phyloP scores from a whole-genome alignment of 2,329 filamentous ascomycete species.

The Aspergillus clavatus region DNA sequence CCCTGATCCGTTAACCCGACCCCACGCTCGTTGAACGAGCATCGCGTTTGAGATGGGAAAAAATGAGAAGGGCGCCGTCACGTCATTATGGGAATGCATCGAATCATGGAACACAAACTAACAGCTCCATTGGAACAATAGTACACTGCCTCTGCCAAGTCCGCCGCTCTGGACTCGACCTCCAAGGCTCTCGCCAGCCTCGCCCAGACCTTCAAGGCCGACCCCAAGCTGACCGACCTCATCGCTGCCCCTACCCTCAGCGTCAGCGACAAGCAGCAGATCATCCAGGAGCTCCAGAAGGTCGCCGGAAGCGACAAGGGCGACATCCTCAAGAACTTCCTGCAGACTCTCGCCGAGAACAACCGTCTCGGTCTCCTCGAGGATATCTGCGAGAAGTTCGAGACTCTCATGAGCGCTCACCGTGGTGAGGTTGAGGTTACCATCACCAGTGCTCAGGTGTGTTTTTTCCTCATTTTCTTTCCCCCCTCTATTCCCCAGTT shows the following conservation, averaged over 20 bases:
- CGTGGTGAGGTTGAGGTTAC: constrained; percentile 90
- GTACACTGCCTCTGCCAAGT: constrained; percentile 96
- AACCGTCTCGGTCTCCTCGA: constrained; percentile 83
- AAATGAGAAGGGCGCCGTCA: too few species aligned
- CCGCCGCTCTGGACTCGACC: constrained; percentile 75
- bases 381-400: constrained; percentile 83
- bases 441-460: constrained; percentile 84
- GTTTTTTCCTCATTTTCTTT: constrained; percentile 21
- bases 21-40: constrained; percentile 4
- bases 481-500: too few species aligned
- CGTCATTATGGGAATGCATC: neutral
- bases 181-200: constrained; percentile 74
- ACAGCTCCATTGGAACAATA: constrained; percentile 40
- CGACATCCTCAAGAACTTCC: constrained; percentile 90
- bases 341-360: constrained; percentile 86
- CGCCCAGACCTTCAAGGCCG: constrained; percentile 68
- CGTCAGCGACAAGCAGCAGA: constrained; percentile 73
- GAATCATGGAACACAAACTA: constrained; percentile 3
- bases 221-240: constrained; percentile 72
- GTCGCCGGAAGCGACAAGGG: constrained; percentile 65
- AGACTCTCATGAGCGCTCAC: constrained; percentile 77
- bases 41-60: constrained; percentile 2
- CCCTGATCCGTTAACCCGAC: constrained; percentile 14
- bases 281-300: constrained; percentile 85
- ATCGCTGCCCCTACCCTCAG: constrained; percentile 76